phyloP scores from a whole-genome alignment of 139 green algal genomes.

The Chlorella sp. region DNA sequence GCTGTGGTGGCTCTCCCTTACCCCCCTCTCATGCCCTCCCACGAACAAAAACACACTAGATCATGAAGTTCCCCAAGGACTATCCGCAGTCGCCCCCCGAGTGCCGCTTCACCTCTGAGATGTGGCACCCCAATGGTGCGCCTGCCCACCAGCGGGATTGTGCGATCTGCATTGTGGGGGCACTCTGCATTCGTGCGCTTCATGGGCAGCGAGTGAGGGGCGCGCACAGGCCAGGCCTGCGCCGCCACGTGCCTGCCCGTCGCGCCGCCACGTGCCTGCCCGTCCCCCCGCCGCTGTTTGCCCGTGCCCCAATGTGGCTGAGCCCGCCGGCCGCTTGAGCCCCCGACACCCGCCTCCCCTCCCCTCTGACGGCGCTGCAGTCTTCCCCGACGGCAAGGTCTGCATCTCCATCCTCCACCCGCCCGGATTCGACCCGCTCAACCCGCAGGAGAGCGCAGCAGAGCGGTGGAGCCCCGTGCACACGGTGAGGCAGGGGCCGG shows the following conservation, averaged over 20 bases:
- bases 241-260: too few relatives aligned
- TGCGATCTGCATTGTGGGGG: too few relatives aligned
- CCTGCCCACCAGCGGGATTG: too few relatives aligned
- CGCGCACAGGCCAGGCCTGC: too few relatives aligned
- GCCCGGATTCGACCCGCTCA: slow-evolving; percentile 94
- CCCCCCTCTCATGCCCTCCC: not conserved
- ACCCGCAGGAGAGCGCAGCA: slow-evolving; percentile 90
- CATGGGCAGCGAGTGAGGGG: too few relatives aligned
- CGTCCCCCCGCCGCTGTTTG: too few relatives aligned
- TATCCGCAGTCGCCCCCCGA: slow-evolving; percentile 96
- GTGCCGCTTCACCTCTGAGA: slow-evolving; percentile 97
- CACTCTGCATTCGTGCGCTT: too few relatives aligned
- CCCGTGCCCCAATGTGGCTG: too few relatives aligned
- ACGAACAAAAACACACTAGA: not conserved
- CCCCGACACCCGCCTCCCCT: not conserved
- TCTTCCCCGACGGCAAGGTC: slow-evolving; percentile 96
- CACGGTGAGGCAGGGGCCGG: slow-evolving; percentile 65
- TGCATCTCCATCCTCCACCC: slow-evolving; percentile 99
- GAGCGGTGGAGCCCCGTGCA: slow-evolving; percentile 98
- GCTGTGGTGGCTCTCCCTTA: not conserved
- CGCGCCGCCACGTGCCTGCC: too few relatives aligned
- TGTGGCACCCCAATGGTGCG: too few relatives aligned
- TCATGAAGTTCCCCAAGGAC: slow-evolving; percentile 95
- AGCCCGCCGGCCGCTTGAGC: not conserved
- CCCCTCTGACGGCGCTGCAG: slow-evolving; percentile 42